Conservation (phyloP, 208 protist genomes). For the Acanthamoeba triangularis region DNA sequence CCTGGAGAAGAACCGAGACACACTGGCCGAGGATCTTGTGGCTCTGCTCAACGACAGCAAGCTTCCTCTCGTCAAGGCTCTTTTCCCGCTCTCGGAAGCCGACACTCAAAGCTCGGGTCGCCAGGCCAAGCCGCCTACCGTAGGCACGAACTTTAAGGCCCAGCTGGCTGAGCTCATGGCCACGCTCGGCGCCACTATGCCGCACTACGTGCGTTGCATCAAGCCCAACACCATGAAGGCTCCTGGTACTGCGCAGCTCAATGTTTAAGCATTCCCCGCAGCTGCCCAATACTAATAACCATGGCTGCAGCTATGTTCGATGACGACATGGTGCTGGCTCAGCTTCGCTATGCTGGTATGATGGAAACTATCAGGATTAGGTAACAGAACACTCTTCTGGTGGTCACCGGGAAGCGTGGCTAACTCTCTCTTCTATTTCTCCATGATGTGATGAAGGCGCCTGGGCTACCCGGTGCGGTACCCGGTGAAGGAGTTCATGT, state of each 20-base stretch:
- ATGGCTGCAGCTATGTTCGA: slow-evolving; percentile 51
- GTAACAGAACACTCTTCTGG: not conserved
- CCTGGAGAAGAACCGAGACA: slow-evolving; percentile 91
- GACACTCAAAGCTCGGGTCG: not conserved
- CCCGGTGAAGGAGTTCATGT: slow-evolving; percentile 32
- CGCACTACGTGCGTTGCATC: slow-evolving; percentile 92
- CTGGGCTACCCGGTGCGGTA: slow-evolving; percentile 48
- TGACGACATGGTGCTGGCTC: slow-evolving; percentile 64
- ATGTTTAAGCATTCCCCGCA: not conserved
- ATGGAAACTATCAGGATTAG: slow-evolving; percentile 75
- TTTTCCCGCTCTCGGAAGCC: not conserved
- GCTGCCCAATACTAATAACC: not conserved
- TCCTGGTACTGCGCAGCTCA: not conserved
- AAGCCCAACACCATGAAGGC: slow-evolving; percentile 90
- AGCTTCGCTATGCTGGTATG: slow-evolving; percentile 75
- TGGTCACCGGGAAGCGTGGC: not conserved
- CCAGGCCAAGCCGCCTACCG: not conserved
- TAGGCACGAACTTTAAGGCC: slow-evolving; percentile 76
- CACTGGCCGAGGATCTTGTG: slow-evolving; percentile 85
- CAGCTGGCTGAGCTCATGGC: slow-evolving; percentile 88
- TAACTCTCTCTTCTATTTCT: not conserved
- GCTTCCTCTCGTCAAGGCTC: not conserved
- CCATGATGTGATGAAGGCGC: not conserved
- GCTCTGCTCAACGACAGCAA: not conserved
- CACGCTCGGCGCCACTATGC: slow-evolving; percentile 83